Evolutionary conservation across 2,329 filamentous ascomycete species (phyloP).

Genomic region (Botrytis pseudocinerea): DNA sequence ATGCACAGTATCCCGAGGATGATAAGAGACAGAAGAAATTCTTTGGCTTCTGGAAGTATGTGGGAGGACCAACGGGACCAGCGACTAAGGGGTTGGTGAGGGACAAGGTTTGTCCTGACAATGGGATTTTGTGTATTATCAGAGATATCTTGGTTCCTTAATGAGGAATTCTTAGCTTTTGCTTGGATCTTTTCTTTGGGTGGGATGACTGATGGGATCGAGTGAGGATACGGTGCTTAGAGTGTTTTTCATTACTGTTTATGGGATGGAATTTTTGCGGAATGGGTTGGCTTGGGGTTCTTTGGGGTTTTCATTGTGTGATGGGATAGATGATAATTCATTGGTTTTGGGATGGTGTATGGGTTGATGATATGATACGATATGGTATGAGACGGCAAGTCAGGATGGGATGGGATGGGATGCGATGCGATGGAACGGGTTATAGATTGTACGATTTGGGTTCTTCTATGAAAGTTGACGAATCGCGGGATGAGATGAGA

Average conservation of each 20-base stretch:
- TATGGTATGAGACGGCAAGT: background rate
- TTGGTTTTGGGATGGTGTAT: background rate
- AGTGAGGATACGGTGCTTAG: background rate
- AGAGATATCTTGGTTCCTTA: constrained; percentile 34
- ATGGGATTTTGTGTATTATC: constrained; percentile 38
- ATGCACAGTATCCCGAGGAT: constrained; percentile 55
- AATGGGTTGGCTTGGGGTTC: background rate
- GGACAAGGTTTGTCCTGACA: constrained; percentile 56
- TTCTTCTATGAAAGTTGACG: background rate
- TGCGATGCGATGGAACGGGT: background rate
- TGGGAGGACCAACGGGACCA: constrained; percentile 61
- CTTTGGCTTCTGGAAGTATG: constrained; percentile 52
- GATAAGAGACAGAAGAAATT: constrained; percentile 45
- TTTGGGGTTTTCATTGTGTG: background rate
- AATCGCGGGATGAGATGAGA: background rate
- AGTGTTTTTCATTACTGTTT: background rate
- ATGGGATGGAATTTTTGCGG: background rate
- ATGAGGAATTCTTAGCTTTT: background rate
- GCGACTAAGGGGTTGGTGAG: constrained; percentile 58
- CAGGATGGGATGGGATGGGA: background rate
- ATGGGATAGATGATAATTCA: background rate
- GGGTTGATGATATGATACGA: background rate
- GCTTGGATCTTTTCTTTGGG: background rate
- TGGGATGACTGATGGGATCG: no score
- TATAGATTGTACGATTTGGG: background rate